A percentile compares a stretch with the other conserved stretches of the same genome.
phyloP scores from a whole-genome alignment of 106 monocot species.

The Allium fistulosum region DNA sequence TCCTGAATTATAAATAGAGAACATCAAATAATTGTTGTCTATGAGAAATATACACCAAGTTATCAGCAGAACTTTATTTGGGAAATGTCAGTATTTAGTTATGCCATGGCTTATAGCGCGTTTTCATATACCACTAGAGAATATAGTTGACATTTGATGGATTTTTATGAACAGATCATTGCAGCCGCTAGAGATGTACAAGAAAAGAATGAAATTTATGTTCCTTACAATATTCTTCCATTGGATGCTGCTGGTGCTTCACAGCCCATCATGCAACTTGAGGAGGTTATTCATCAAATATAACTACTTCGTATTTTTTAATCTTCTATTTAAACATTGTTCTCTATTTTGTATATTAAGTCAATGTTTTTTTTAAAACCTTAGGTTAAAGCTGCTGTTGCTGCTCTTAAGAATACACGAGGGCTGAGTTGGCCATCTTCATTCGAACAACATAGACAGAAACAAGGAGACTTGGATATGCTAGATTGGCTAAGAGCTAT shows the following conservation, averaged over 20 bases:
- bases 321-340: neutral
- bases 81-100: too few relatives aligned
- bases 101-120: too few relatives aligned
- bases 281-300: constrained; percentile 49
- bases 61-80: too few relatives aligned
- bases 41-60: too few relatives aligned
- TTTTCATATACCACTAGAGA: too few relatives aligned
- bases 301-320: neutral
- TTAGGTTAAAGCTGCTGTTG: constrained; percentile 89
- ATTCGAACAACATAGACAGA: constrained; percentile 75
- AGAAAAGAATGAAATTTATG: constrained; percentile 90
- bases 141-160: neutral
- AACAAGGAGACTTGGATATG: constrained; percentile 73
- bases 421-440: constrained; percentile 81
- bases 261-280: constrained; percentile 94
- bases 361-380: too few relatives aligned
- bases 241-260: constrained; percentile 96
- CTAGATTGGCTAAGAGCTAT: constrained; percentile 93
- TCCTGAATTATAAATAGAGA: neutral
- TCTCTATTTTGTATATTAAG: neutral
- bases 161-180: constrained; percentile 49
- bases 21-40: too few relatives aligned
- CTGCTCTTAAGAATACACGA: constrained; percentile 65
- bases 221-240: constrained; percentile 93
- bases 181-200: constrained; percentile 90